Conservation (phyloP, 2,329 filamentous ascomycete species). For the Phialophora macrospora region DNA sequence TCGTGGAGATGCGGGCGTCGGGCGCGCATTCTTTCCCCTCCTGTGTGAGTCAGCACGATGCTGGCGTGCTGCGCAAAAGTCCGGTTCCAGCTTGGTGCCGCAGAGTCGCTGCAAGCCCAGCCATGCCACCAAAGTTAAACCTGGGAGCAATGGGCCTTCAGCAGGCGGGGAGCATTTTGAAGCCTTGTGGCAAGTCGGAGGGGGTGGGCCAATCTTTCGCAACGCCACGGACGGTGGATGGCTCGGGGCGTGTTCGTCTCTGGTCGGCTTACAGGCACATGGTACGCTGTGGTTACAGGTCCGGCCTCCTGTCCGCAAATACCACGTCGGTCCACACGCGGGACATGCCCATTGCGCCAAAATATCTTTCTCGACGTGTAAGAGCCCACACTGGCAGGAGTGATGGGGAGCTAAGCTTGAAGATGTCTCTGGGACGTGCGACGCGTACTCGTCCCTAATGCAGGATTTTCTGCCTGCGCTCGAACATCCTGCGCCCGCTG, state of each 20-base stretch:
- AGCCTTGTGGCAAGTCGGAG: conserved; percentile 12
- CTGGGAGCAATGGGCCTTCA: background rate
- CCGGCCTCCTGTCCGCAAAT: background rate
- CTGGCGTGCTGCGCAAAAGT: background rate
- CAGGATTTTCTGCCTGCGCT: background rate
- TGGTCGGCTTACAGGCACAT: conserved; percentile 9
- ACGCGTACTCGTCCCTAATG: background rate
- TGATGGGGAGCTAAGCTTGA: background rate
- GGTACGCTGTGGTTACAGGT: background rate
- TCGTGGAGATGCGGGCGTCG: conserved; percentile 20
- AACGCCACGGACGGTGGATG: background rate
- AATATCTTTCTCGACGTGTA: background rate
- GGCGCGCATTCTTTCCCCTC: conserved; percentile 4
- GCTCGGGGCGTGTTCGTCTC: conserved; percentile 1
- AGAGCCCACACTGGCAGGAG: background rate
- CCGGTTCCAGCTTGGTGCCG: background rate
- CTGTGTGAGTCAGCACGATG: conserved; percentile 13
- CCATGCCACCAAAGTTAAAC: background rate
- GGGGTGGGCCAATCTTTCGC: conserved; percentile 8
- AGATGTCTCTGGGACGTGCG: background rate
- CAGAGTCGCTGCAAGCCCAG: background rate
- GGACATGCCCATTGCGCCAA: background rate
- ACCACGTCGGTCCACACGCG: conserved; percentile 15
- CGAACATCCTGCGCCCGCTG: background rate
- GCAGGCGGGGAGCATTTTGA: conserved; percentile 1